Conservation (phyloP, 2,329 filamentous ascomycete genomes). For the Alternaria sp. region DNA sequence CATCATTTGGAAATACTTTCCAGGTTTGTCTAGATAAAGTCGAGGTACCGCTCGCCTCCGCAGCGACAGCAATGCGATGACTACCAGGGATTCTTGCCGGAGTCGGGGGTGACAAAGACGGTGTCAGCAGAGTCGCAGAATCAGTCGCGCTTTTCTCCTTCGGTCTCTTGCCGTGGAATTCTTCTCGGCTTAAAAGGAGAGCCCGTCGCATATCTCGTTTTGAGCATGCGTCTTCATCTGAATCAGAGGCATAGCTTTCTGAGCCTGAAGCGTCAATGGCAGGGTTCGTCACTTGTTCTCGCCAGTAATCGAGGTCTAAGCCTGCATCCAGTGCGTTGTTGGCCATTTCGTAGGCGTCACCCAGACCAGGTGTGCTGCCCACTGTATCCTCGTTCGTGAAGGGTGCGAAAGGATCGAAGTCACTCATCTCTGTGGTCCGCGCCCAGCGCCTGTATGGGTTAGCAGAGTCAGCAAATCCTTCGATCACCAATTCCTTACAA, state of each 20-base stretch:
- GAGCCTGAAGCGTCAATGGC: slow-evolving; percentile 1
- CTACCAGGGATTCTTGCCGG: not conserved
- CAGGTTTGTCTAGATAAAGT: not conserved
- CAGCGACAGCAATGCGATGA: not conserved
- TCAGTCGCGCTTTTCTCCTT: not conserved
- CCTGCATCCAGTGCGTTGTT: slow-evolving; percentile 2
- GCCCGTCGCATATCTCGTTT: slow-evolving; percentile 3
- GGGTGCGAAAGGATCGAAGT: slow-evolving; percentile 24
- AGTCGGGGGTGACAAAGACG: not conserved
- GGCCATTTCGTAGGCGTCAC: slow-evolving; percentile 22
- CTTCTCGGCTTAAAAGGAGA: slow-evolving; percentile 10
- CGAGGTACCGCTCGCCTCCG: not conserved
- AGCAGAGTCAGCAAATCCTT: not conserved
- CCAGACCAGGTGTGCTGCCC: slow-evolving; percentile 15
- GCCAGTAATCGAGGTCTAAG: slow-evolving; percentile 25
- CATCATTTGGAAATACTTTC: not conserved
- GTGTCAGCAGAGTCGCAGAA: not conserved
- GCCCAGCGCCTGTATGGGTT: slow-evolving; percentile 34
- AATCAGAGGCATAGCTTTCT: not conserved
- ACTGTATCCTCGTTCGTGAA: slow-evolving; percentile 4
- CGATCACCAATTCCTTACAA: slow-evolving; percentile 20
- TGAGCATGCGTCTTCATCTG: slow-evolving; percentile 6
- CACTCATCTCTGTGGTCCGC: slow-evolving; percentile 18
- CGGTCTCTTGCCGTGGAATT: not conserved
- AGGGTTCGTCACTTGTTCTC: slow-evolving; percentile 1